Percentiles rank a stretch among this genome's conserved stretches.
These are phyloP conservation scores for Asterophora parasitica DNA, from an alignment of 768 basidiomycete species.

Conservation along the genomic window DNA sequence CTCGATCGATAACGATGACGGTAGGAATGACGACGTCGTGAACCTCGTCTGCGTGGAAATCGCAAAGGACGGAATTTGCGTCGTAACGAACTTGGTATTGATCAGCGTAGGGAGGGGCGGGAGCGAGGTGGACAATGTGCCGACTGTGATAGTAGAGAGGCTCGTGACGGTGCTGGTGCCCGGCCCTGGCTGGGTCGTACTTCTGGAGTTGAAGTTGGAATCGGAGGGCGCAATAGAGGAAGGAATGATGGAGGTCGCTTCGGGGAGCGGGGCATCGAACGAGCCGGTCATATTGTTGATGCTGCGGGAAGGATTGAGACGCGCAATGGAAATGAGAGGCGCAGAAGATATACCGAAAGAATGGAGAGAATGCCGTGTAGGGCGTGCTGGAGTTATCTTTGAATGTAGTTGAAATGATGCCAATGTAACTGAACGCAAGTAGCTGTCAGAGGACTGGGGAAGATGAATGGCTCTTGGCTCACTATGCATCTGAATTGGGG, in stretches of 20 bases:
- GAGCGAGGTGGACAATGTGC: conserved; percentile 24
- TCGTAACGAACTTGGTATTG: not conserved
- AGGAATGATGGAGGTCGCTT: conserved; percentile 42
- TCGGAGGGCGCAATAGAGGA: conserved; percentile 31
- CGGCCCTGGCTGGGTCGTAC: too few relatives aligned
- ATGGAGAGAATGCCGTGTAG: conserved; percentile 45
- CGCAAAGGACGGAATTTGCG: not conserved
- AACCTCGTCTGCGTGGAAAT: conserved; percentile 16
- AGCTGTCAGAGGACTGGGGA: not conserved
- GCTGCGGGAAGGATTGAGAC: conserved; percentile 28
- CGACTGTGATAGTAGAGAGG: conserved; percentile 38
- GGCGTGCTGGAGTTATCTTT: conserved; percentile 23
- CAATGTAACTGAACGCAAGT: conserved; percentile 47
- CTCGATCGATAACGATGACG: conserved; percentile 11
- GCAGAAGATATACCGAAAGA: conserved; percentile 41
- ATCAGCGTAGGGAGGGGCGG: conserved; percentile 13
- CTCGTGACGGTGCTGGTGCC: conserved; percentile 25
- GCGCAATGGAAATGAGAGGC: not conserved
- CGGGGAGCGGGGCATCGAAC: conserved; percentile 42
- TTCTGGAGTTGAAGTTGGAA: not conserved
- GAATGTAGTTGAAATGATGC: conserved; percentile 40
- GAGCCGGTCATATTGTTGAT: conserved; percentile 59
- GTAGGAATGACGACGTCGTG: conserved; percentile 13
- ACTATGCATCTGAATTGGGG: conserved; percentile 57
- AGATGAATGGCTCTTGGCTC: conserved; percentile 16